These are phyloP conservation scores for Pseudogymnoascus sp. DNA, from an alignment of 2,329 filamentous ascomycete genomes.

Conservation along the genomic window DNA sequence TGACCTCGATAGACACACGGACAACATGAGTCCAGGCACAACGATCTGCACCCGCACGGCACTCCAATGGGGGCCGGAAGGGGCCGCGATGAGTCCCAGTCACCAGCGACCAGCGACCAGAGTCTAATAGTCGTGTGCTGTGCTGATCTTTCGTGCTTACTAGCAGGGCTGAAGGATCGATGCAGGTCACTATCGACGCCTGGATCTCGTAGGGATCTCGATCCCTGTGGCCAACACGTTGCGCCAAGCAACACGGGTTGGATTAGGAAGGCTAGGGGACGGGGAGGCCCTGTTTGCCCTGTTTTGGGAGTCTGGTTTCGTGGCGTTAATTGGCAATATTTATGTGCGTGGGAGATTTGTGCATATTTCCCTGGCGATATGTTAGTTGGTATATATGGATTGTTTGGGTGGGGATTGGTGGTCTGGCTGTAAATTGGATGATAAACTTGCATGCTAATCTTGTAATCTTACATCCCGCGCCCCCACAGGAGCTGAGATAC, in stretches of 20 bases:
- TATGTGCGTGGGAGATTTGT: not conserved
- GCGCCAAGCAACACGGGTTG: not conserved
- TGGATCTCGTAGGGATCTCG: not conserved
- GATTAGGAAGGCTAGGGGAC: too few relatives aligned
- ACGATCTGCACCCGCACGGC: not conserved
- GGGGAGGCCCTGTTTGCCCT: too few relatives aligned
- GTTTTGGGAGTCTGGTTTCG: not conserved
- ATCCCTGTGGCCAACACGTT: not conserved
- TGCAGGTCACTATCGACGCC: not conserved
- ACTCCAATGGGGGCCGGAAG: not conserved
- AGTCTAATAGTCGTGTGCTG: not conserved
- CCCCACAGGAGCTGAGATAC: too few relatives aligned
- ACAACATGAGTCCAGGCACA: not conserved
- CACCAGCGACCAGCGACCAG: not conserved
- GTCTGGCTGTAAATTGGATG: not conserved
- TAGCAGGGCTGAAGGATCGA: not conserved
- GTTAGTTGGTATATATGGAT: not conserved
- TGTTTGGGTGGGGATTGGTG: not conserved
- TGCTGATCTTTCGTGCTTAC: not conserved
- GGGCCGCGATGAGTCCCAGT: not conserved
- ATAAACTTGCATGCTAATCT: not conserved
- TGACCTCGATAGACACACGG: not conserved
- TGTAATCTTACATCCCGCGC: not conserved
- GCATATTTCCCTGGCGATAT: constrained; percentile 1
- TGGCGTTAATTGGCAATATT: not conserved